Evolutionary conservation across 176 grass and related monocot species (phyloP).

Genomic region (Triticum dicoccoides): DNA sequence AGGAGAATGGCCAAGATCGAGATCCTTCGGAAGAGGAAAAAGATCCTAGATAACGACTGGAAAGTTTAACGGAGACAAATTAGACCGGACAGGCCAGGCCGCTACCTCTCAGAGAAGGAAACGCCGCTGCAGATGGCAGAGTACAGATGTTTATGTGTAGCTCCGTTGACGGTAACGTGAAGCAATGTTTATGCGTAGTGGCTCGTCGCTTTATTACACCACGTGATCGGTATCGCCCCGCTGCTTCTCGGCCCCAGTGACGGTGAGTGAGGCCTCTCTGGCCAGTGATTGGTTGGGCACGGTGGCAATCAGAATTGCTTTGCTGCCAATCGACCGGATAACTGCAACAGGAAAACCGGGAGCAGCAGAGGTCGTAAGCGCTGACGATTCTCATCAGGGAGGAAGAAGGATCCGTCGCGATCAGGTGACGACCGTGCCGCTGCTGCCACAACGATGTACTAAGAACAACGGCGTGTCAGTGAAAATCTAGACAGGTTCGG

Average conservation of each 20-base stretch:
- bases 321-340: not conserved
- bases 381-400: too few species aligned
- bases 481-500: not conserved
- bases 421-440: too few species aligned
- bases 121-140: not conserved
- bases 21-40: too few species aligned
- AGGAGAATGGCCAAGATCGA: too few species aligned
- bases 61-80: not conserved
- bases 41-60: not conserved
- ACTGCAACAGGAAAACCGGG: not conserved
- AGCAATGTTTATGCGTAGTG: not conserved
- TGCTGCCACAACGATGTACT: too few species aligned
- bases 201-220: not conserved
- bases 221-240: not conserved
- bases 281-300: not conserved
- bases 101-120: not conserved
- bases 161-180: not conserved
- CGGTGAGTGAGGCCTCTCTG: not conserved
- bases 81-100: not conserved
- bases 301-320: not conserved
- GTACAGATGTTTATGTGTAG: not conserved
- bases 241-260: slow-evolving; percentile 22
- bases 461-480: too few species aligned
- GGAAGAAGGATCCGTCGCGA: too few species aligned
- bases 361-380: too few species aligned